Conservation (phyloP, 2,329 filamentous ascomycete genomes). For the Botrytis galanthina region DNA sequence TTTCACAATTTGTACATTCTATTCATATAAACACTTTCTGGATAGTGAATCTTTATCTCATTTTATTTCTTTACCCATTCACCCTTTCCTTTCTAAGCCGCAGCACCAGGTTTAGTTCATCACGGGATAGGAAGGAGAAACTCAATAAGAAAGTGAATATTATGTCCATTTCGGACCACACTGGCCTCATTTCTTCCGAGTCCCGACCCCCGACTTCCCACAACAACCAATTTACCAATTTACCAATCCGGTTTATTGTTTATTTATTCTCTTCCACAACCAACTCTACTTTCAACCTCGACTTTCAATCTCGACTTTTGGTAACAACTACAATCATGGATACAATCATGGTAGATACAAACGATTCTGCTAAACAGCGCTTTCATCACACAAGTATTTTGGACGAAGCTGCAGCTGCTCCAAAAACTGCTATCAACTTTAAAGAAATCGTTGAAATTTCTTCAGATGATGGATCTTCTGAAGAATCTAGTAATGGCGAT, state of each 20-base stretch:
- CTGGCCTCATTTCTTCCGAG: neutral
- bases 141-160: neutral
- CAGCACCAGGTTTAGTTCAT: neutral
- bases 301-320: neutral
- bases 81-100: neutral
- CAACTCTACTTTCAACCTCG: neutral
- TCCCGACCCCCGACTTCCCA: neutral
- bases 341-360: neutral
- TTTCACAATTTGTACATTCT: no score
- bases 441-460: neutral
- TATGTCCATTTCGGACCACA: neutral
- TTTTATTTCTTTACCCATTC: neutral
- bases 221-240: neutral
- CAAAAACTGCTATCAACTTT: neutral
- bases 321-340: neutral
- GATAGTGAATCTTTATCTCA: neutral
- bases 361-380: neutral
- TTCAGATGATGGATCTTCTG: constrained; percentile 2
- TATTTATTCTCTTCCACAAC: neutral
- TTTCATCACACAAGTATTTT: neutral
- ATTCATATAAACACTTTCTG: neutral
- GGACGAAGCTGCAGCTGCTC: neutral
- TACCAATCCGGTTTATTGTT: neutral
- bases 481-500: neutral
- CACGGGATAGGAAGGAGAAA: neutral